Percentiles rank a stretch among this genome's conserved stretches.
phyloP scores from a whole-genome alignment of 768 basidiomycete genomes.

The Paxillus ammoniavirescens region DNA sequence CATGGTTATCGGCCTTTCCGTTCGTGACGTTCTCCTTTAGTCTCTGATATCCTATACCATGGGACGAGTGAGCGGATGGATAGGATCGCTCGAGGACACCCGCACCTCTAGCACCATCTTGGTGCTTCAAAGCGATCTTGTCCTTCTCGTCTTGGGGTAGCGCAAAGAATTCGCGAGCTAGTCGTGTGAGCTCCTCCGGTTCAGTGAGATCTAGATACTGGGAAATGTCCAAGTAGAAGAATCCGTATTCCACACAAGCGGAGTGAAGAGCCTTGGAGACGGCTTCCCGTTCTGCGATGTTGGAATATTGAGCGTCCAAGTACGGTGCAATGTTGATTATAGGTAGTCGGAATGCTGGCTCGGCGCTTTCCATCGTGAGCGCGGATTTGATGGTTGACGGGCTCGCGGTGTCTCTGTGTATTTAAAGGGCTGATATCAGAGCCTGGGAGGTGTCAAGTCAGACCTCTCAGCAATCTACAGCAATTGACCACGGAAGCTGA shows the following conservation, averaged over 20 bases:
- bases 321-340: constrained; percentile 75
- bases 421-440: neutral
- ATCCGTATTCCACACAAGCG: constrained; percentile 78
- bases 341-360: constrained; percentile 44
- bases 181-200: constrained; percentile 58
- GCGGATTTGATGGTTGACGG: too few species aligned
- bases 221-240: constrained; percentile 84
- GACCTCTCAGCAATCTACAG: neutral
- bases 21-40: constrained; percentile 85
- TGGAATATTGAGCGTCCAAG: constrained; percentile 35
- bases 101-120: constrained; percentile 78
- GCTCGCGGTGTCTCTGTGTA: too few species aligned
- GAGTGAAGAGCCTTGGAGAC: constrained; percentile 59
- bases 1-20: constrained; percentile 82
- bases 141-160: constrained; percentile 79
- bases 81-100: neutral
- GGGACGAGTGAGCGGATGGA: neutral
- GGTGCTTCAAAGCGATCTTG: constrained; percentile 58
- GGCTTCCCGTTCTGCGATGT: constrained; percentile 39
- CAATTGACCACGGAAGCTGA: too few species aligned
- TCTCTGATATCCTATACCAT: constrained; percentile 65
- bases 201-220: constrained; percentile 55
- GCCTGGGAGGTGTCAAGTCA: neutral
- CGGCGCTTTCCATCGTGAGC: constrained; percentile 9
- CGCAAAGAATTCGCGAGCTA: constrained; percentile 73